Base-by-base conservation (phyloP, 129 eudicot genomes). In the Helichrysum umbraculigerum region DNA sequence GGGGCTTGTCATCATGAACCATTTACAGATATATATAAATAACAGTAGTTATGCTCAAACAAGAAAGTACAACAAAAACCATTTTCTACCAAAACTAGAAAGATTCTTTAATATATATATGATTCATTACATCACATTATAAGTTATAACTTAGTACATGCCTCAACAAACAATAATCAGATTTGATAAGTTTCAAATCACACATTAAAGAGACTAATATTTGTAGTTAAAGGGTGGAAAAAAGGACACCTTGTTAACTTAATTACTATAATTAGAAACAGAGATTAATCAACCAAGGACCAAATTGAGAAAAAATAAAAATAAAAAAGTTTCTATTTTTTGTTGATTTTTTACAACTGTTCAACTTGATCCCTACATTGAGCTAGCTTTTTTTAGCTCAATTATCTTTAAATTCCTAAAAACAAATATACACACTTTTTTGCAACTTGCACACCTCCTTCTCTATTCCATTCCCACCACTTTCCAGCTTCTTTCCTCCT, bases 401-500 rank as follows among this genome's bases (percentile, higher is more conserved):
- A 78, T 66, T 65, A 64, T 68, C 80, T 62, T 77, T 73, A 30
- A 35, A 28, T 34, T 66, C 78, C 84, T 81, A 76, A 68, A 34
- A 51, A 67, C 52, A 77, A 83, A 84, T 82, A 68, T 85, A 89
- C 96, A 87, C 75, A 52, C 79, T 71, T 76, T 71, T 81, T 54
- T 83, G 83, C 88, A 87, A 87, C 84, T 87, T 89, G 90, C 88
- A 73, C n/a, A 15, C 28, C n/a, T n/a, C 85, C 29, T 25, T 63
- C 72, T 60, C 82, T 82, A 77, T 72, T 77, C 68, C 82, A 39
- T 78, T 69, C 76, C 81, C 68, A 51, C 86, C 83, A 66, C 88
- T 73, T 66, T 62, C 83, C 75, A 63, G 54, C 78, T 32, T 42
- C 73, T 44, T 81, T 39, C 75, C 77, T 75, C 50, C 42, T 74